Conservation (phyloP, 2,329 filamentous ascomycete species). For the Xenosphaeropsis pyriputrescens region DNA sequence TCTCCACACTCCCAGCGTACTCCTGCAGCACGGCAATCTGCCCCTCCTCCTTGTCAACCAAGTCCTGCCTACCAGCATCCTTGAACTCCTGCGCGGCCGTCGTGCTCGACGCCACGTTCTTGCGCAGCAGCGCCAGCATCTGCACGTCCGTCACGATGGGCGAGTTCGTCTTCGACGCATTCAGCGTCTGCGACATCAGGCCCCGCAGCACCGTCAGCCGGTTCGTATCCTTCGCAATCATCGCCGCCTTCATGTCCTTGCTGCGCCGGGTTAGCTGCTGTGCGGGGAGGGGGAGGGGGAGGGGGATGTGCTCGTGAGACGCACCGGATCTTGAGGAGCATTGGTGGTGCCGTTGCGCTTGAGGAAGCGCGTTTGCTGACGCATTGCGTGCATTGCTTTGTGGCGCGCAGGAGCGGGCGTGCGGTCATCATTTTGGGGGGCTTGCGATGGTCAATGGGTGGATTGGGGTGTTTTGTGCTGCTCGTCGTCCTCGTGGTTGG, state of each 20-base stretch:
- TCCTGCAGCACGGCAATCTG: constrained; percentile 52
- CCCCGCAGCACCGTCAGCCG: constrained; percentile 55
- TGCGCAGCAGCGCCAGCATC: constrained; percentile 52
- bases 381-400: constrained; percentile 10
- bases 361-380: constrained; percentile 11
- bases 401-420: constrained; percentile 9
- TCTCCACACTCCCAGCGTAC: constrained; percentile 44
- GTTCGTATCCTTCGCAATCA: constrained; percentile 47
- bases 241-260: constrained; percentile 47
- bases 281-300: neutral
- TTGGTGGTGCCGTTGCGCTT: constrained; percentile 12
- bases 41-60: constrained; percentile 54
- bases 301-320: neutral
- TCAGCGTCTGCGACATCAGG: constrained; percentile 55
- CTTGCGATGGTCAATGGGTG: too few relatives aligned
- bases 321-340: constrained; percentile 21
- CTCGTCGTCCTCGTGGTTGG: too few relatives aligned
- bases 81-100: constrained; percentile 51
- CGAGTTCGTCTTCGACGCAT: constrained; percentile 56
- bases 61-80: constrained; percentile 46
- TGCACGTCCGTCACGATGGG: constrained; percentile 60
- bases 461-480: too few relatives aligned
- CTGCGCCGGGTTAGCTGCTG: constrained; percentile 6
- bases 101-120: constrained; percentile 39
- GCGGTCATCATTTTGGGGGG: neutral